phyloP scores from a whole-genome alignment of 2,329 filamentous ascomycete species.

The Reticulascus tulasneorum region DNA sequence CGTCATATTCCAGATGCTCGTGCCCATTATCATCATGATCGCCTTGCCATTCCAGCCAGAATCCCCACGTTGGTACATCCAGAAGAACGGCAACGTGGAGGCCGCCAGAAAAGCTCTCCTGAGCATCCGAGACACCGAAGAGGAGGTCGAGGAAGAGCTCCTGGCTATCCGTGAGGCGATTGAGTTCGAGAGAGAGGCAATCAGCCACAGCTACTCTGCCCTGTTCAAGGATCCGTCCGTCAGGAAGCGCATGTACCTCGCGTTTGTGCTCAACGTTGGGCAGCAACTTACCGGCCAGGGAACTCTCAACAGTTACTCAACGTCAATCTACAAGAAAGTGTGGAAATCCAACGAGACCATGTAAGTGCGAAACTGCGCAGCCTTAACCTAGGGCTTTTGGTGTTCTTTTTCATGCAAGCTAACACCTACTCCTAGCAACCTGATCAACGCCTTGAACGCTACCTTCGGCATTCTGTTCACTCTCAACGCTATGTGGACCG shows the following conservation, averaged over 20 bases:
- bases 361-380: conserved; percentile 65
- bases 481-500: conserved; percentile 68
- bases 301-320: conserved; percentile 68
- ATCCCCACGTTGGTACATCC: conserved; percentile 64
- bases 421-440: conserved; percentile 38
- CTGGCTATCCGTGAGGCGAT: conserved; percentile 62
- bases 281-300: conserved; percentile 72
- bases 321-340: conserved; percentile 70
- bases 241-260: conserved; percentile 62
- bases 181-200: conserved; percentile 68
- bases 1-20: conserved; percentile 68
- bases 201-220: conserved; percentile 56
- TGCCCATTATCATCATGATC: conserved; percentile 57
- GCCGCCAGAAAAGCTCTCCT: conserved; percentile 54
- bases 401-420: too few species aligned
- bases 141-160: conserved; percentile 65
- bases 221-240: conserved; percentile 68
- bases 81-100: conserved; percentile 56
- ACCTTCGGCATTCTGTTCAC: conserved; percentile 72
- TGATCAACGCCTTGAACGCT: conserved; percentile 72
- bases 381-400: too few species aligned
- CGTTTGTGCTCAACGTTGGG: conserved; percentile 64
- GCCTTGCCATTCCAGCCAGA: conserved; percentile 65
- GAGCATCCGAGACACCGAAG: conserved; percentile 59
- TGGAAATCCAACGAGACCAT: conserved; percentile 57